Base-by-base conservation (phyloP, 495 filamentous ascomycete species). In the Amniculicola lignicola region DNA sequence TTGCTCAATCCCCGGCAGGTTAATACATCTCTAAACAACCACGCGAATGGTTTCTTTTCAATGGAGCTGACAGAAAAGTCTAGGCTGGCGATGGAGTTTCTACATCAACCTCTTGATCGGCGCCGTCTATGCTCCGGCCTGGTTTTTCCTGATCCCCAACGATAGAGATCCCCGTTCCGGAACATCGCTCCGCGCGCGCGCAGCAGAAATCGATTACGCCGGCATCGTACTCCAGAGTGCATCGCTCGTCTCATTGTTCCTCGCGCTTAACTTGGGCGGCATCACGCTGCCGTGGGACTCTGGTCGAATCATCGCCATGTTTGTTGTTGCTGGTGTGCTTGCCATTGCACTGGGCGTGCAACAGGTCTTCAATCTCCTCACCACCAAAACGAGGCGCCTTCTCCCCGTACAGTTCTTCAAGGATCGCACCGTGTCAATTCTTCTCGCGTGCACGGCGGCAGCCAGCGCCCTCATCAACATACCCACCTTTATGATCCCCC, bases 391-490 rank as follows among this genome's bases (percentile, higher is more conserved):
- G 0, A 65, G 69, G n/a, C 76, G 82, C 1, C 67, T 84, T 21
- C 81, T 84, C 61, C 83, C 83, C 0, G 65, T 75, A 0, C 72
- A 82, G 16, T 75, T 83, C 53, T 65, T 84, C 25, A 57, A 55
- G 1, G 63, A 64, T 12, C 72, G 72, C 0, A 72, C 68, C 0
- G 64, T 74, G 23, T 27, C 79, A 2, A 60, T 82, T 16, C 67
- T 84, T 0, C 79, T 77, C 59, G 31, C 62, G 14, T 51, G 66
- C 29, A 74, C 67, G 4, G 64, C 72, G 0, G 68, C 69, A 0
- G 71, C 57, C 23, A 65, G 59, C 24, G 67, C 74, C 1, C 51
- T 61, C 12, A 47, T 72, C 27, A 75, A 73, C 55, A 61, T 77
- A 25, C 55, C 68, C 3, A 60, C 73, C 35, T 79, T 74, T 54